Conservation (phyloP, 2,329 filamentous ascomycete species). For the Calonectria fujianensis region DNA sequence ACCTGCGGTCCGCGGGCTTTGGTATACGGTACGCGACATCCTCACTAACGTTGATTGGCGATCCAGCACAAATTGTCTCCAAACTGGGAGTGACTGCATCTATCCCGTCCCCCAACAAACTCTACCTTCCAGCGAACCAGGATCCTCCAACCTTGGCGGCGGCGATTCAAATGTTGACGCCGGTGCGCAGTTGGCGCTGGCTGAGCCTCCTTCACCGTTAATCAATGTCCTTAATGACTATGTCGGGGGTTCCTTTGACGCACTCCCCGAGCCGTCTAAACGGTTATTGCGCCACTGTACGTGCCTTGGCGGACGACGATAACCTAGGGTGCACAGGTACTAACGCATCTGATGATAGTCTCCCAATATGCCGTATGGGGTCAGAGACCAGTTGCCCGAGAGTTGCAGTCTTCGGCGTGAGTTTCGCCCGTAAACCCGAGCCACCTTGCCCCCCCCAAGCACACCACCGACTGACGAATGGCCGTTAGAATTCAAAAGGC, state of each 20-base stretch:
- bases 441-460: neutral
- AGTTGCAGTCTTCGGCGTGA: slow-evolving; percentile 57
- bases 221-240: slow-evolving; percentile 54
- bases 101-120: slow-evolving; percentile 56
- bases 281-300: slow-evolving; percentile 57
- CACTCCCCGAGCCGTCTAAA: slow-evolving; percentile 57
- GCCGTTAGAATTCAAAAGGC: slow-evolving; percentile 63
- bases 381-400: slow-evolving; percentile 62
- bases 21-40: slow-evolving; percentile 31
- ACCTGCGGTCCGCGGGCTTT: slow-evolving; percentile 35
- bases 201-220: slow-evolving; percentile 46
- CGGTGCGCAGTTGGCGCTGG: slow-evolving; percentile 43
- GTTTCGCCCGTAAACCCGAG: slow-evolving; percentile 39
- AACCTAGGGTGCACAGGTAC: slow-evolving; percentile 18
- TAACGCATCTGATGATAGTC: slow-evolving; percentile 56
- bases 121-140: slow-evolving; percentile 53
- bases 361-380: slow-evolving; percentile 65
- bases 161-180: slow-evolving; percentile 27
- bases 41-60: slow-evolving; percentile 50
- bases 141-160: slow-evolving; percentile 43
- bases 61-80: slow-evolving; percentile 66
- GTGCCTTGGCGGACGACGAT: slow-evolving; percentile 22
- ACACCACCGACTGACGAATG: slow-evolving; percentile 42
- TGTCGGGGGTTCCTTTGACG: slow-evolving; percentile 58
- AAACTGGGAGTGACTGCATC: slow-evolving; percentile 66